These are phyloP conservation scores for Arctostaphylos glauca DNA, from an alignment of 148 eudicot species.

Conservation along the genomic window DNA sequence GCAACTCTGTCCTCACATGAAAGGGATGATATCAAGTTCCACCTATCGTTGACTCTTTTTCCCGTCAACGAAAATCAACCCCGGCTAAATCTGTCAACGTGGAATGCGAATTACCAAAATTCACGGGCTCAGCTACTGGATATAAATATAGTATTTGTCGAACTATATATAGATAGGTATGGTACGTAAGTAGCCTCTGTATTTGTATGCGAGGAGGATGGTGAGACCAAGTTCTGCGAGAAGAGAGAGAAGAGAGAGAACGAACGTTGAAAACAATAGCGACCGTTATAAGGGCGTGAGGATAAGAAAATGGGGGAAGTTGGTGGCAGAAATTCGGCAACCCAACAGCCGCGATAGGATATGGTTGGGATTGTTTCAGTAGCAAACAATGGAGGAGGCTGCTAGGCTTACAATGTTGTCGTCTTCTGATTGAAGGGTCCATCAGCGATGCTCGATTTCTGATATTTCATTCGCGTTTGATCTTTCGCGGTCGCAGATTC, in stretches of 20 bases:
- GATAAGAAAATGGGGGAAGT: constrained; percentile 61
- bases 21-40: background rate
- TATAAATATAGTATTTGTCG: too few species aligned
- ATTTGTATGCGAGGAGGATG: too few species aligned
- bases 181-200: too few species aligned
- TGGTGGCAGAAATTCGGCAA: constrained; percentile 51
- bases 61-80: too few species aligned
- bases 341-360: constrained; percentile 55
- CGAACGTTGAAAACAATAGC: background rate
- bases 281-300: constrained; percentile 44
- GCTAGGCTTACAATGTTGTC: constrained; percentile 54
- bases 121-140: too few species aligned
- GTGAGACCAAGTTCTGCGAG: constrained; percentile 17
- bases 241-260: constrained; percentile 1
- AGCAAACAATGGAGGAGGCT: constrained; percentile 44
- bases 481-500: constrained; percentile 37
- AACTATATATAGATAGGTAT: too few species aligned
- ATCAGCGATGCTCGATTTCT: constrained; percentile 31
- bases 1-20: background rate
- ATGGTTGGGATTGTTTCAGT: constrained; percentile 46
- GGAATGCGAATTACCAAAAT: too few species aligned
- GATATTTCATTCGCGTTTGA: constrained; percentile 24
- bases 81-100: too few species aligned
- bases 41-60: too few species aligned
- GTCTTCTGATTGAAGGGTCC: constrained; percentile 40